These are phyloP conservation scores for Diaporthe capsici DNA, from an alignment of 2,329 filamentous ascomycete species.

Conservation along the genomic window DNA sequence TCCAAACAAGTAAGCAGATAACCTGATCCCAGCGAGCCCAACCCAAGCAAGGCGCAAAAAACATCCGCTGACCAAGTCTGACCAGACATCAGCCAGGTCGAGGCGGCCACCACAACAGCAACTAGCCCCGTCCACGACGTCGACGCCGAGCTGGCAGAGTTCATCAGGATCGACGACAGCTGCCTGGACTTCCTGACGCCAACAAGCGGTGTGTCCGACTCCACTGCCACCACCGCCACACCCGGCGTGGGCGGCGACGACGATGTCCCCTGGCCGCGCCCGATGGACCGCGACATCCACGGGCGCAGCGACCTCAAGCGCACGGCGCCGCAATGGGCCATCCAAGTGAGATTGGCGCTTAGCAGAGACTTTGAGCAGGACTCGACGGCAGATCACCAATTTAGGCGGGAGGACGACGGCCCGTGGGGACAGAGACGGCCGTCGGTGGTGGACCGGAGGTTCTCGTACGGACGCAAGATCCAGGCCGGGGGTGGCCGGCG, in stretches of 20 bases:
- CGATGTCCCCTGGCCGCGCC: slow-evolving; percentile 7
- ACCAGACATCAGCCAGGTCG: not conserved
- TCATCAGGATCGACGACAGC: slow-evolving; percentile 6
- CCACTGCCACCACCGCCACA: not conserved
- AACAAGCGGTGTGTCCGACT: not conserved
- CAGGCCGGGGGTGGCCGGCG: slow-evolving; percentile 1
- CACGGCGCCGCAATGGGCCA: slow-evolving; percentile 20
- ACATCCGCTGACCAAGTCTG: not conserved
- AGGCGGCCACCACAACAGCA: not conserved
- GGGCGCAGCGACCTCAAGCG: slow-evolving; percentile 1
- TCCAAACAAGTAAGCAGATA: slow-evolving; percentile 29
- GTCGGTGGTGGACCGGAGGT: slow-evolving; percentile 6
- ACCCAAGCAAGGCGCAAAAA: not conserved
- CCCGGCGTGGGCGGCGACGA: not conserved
- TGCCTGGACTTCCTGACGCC: slow-evolving; percentile 21
- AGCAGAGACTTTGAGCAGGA: slow-evolving; percentile 24
- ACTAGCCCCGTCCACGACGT: not conserved
- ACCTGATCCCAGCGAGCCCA: too few relatives aligned
- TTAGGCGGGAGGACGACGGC: not conserved
- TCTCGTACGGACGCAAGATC: slow-evolving; percentile 14
- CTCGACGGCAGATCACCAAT: not conserved
- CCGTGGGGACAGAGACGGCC: not conserved
- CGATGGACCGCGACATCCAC: slow-evolving; percentile 27
- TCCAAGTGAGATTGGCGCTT: not conserved
- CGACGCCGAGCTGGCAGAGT: slow-evolving; percentile 2